Evolutionary conservation across 805 yeast genomes (phyloP).

Genomic region (Saturnispora besseyi): DNA sequence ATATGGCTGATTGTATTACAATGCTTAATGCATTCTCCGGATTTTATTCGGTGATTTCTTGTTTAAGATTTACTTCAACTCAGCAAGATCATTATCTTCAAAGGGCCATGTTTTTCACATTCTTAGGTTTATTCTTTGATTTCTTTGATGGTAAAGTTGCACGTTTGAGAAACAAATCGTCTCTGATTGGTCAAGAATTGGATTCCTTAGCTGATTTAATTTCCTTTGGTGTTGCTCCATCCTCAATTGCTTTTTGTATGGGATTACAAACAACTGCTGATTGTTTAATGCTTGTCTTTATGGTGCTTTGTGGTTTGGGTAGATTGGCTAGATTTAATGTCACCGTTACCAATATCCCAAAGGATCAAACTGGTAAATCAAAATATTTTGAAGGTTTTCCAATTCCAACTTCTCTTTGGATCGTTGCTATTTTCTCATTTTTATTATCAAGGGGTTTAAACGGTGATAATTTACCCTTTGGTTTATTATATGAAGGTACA

Average conservation of each 20-base stretch:
- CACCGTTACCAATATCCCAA: constrained; percentile 86
- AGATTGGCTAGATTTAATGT: constrained; percentile 94
- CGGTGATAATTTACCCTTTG: constrained; percentile 51
- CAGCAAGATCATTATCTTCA: constrained; percentile 62
- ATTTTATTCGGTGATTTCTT: constrained; percentile 79
- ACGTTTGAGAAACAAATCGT: constrained; percentile 81
- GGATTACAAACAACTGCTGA: constrained; percentile 85
- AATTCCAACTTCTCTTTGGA: constrained; percentile 74
- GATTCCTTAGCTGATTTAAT: constrained; percentile 94
- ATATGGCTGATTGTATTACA: constrained; percentile 94
- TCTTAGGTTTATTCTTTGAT: constrained; percentile 91
- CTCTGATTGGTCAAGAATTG: constrained; percentile 94
- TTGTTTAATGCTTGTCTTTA: constrained; percentile 63
- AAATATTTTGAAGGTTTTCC: constrained; percentile 95
- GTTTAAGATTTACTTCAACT: constrained; percentile 71
- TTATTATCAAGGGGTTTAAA: constrained; percentile 41
- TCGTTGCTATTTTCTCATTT: constrained; percentile 66
- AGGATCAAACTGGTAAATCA: constrained; percentile 78
- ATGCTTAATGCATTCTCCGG: constrained; percentile 91
- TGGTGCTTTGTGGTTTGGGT: constrained; percentile 89
- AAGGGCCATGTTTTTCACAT: constrained; percentile 79
- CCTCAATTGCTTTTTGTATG: constrained; percentile 81
- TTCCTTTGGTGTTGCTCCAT: constrained; percentile 94
- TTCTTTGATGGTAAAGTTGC: constrained; percentile 98
- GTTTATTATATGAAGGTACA: constrained; percentile 45